A percentile compares a stretch with the other conserved stretches of the same genome.
Evolutionary conservation across 2,329 filamentous ascomycete genomes (phyloP).

Genomic region (Colletotrichum sansevieriae): DNA sequence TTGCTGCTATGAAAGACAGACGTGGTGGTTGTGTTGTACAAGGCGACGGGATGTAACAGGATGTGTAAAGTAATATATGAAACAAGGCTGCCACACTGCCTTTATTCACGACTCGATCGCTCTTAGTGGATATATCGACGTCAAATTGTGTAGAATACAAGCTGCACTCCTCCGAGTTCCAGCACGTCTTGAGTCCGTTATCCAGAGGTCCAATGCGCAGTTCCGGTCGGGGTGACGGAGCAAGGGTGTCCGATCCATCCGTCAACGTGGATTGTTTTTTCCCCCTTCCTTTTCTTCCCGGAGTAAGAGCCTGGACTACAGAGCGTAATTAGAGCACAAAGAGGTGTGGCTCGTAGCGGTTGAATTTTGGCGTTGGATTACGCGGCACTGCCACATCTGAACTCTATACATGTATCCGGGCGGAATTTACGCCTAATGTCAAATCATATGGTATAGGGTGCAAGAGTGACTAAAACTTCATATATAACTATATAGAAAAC

Average conservation of each 20-base stretch:
- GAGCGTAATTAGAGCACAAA: constrained; percentile 11
- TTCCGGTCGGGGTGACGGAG: constrained; percentile 26
- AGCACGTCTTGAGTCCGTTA: neutral
- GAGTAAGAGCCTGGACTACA: constrained; percentile 3
- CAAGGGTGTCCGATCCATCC: constrained; percentile 40
- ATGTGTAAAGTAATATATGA: neutral
- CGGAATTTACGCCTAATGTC: too few species aligned
- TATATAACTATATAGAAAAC: too few species aligned
- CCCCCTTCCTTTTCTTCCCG: constrained; percentile 1
- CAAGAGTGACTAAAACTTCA: too few species aligned
- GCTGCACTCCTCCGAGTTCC: constrained; percentile 6
- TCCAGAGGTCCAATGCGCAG: neutral
- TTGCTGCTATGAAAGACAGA: constrained; percentile 3
- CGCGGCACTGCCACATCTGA: constrained; percentile 30
- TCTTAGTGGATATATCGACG: constrained; percentile 18
- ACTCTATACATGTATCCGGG: too few species aligned
- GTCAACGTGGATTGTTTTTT: constrained; percentile 18
- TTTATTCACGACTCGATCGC: neutral
- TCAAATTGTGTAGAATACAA: constrained; percentile 2
- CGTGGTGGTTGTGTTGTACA: constrained; percentile 24
- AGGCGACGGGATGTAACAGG: constrained; percentile 11
- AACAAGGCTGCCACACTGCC: neutral
- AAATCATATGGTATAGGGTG: too few species aligned
- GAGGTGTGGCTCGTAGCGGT: constrained; percentile 28
- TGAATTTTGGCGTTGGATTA: neutral